Evolutionary conservation across 768 basidiomycete species (phyloP).

Genomic region (Boletellus sp.): DNA sequence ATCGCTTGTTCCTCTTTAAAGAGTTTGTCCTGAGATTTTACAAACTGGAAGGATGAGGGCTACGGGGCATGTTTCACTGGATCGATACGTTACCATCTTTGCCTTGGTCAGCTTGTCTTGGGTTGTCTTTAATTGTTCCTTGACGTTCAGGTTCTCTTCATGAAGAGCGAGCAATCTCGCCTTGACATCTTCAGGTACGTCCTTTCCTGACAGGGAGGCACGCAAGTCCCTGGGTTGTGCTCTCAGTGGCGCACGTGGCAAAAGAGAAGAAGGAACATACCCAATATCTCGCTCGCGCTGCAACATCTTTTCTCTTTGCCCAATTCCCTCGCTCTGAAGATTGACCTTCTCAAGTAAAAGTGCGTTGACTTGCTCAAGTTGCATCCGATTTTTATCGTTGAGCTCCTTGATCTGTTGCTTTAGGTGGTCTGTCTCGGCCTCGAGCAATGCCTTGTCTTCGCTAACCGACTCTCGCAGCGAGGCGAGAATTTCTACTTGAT

Average conservation of each 20-base stretch:
- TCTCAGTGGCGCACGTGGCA: background rate
- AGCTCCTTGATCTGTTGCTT: conserved; percentile 68
- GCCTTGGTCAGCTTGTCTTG: conserved; percentile 81
- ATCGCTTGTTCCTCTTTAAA: conserved; percentile 79
- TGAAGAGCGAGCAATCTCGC: conserved; percentile 68
- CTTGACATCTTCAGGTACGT: conserved; percentile 80
- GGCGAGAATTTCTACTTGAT: conserved; percentile 86
- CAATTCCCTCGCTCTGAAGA: conserved; percentile 87
- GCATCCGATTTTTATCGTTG: conserved; percentile 82
- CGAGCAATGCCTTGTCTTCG: conserved; percentile 77
- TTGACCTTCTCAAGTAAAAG: conserved; percentile 90
- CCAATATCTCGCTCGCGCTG: conserved; percentile 84
- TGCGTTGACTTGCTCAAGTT: conserved; percentile 81
- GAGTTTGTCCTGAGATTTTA: conserved; percentile 87
- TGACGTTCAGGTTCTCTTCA: conserved; percentile 69
- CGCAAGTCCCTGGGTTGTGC: conserved; percentile 62
- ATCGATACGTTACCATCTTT: conserved; percentile 48
- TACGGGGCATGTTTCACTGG: background rate
- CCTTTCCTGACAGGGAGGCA: conserved; percentile 71
- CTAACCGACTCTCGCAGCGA: conserved; percentile 84
- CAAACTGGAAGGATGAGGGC: conserved; percentile 56
- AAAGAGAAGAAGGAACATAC: conserved; percentile 37
- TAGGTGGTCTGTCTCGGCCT: conserved; percentile 61
- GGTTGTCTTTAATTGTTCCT: conserved; percentile 65
- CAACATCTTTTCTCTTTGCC: conserved; percentile 81